Evolutionary conservation across 495 filamentous ascomycete genomes (phyloP).

Genomic region (Collariella sp.): DNA sequence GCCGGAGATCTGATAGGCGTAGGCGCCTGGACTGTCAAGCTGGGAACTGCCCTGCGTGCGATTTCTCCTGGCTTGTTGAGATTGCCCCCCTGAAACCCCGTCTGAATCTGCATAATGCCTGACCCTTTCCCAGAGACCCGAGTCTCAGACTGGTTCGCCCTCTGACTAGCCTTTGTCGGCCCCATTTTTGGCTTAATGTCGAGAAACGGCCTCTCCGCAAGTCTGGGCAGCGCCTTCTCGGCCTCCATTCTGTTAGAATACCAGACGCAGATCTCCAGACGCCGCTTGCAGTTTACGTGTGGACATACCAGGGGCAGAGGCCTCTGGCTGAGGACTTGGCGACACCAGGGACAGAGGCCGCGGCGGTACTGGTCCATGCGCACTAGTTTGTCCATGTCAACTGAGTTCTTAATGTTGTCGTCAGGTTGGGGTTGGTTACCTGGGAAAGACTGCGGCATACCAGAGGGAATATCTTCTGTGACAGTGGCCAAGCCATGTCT

Average conservation of each 20-base stretch:
- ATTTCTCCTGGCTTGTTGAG: too few relatives aligned
- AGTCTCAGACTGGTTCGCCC: background rate
- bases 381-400: constrained; percentile 8
- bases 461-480: background rate
- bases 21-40: background rate
- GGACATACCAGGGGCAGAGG: background rate
- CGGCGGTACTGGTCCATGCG: constrained; percentile 8
- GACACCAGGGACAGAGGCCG: constrained; percentile 13
- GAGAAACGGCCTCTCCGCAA: constrained; percentile 2
- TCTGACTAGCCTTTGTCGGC: background rate
- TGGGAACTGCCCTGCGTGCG: background rate
- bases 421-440: background rate
- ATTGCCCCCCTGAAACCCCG: too few relatives aligned
- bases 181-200: background rate
- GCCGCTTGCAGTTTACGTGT: constrained; percentile 1
- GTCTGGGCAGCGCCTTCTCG: constrained; percentile 5
- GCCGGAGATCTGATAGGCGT: background rate
- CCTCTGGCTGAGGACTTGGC: background rate
- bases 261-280: background rate
- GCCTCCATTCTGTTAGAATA: background rate
- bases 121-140: background rate
- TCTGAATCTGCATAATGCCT: background rate
- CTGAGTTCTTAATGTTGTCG: background rate
- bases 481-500: background rate
- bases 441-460: background rate